Base-by-base conservation (phyloP, 306 rosid genomes). In the Leucaena leucocephala region DNA sequence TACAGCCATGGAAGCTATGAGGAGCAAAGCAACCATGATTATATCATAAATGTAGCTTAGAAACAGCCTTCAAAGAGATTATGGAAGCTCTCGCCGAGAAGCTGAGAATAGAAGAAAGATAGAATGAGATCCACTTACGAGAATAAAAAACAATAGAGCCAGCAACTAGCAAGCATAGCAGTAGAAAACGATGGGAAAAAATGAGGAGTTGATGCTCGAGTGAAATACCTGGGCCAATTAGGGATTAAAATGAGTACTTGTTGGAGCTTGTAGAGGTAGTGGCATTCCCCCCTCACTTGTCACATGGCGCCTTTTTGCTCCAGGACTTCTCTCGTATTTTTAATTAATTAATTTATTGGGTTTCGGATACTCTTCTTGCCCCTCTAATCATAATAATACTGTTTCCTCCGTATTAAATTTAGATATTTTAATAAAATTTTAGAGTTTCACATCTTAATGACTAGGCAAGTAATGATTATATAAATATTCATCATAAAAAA, bases 221-320 rank as follows among this genome's bases (percentile, higher is more conserved):
- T 42, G 75, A 78, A 87, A 83, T 82, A 83, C 78, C 85, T 44
- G 44, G 3, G 42, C 36, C 17, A 36, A 54, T 39, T 38, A 6
- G 66, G 8, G 66, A 65, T 81, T 63, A 78, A 81, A 81, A 68
- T 63, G 33, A 50, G 36, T 57, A 61, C 44, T 42, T 42, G 10
- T 36, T 36, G 39, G 3, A 36, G 39, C 39, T 36, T 36, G 39
- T 1, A 27, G 2, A 36, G 2, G 39, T 48, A 19, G 63, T 8
- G 44, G 4, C 80, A 16, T 68, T 79, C 84, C 81, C 76, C 79
- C 76, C 79, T 74, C 84, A 5, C 7, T 1, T 27, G 45, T 49
- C 74, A 40, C 38, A 12, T 48, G 33, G 48, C 39, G 49, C 27
- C 61, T 44, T 8, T 22, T 13, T 36, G 17, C 8, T 34, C 19